Percentiles rank a stretch among this genome's conserved stretches.
These are phyloP conservation scores for Eimeria acervulina DNA, from an alignment of 169 alveolate genomes.

Conservation along the genomic window DNA sequence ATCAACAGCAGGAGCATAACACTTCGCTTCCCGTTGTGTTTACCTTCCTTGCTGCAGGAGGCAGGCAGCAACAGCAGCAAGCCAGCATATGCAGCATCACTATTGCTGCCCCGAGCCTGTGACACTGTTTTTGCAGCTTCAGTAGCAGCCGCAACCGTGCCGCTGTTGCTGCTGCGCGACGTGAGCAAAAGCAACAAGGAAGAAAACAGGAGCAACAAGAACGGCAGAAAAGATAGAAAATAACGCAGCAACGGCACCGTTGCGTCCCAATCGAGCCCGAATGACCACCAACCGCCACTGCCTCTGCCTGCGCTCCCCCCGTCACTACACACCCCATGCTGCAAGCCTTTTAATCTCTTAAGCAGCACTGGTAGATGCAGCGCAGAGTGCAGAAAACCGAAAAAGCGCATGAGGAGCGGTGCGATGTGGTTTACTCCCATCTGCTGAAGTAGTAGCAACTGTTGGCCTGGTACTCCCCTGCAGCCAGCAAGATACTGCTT, in stretches of 20 bases:
- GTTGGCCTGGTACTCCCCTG: background rate
- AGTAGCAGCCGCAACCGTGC: constrained; percentile 41
- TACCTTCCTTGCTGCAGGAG: constrained; percentile 7
- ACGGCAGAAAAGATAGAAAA: constrained; percentile 35
- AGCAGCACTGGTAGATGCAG: constrained; percentile 41
- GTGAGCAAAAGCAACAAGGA: background rate
- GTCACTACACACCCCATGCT: background rate
- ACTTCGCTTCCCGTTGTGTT: background rate
- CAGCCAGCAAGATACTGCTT: background rate
- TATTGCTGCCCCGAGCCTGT: constrained; percentile 21
- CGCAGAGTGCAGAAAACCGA: constrained; percentile 11
- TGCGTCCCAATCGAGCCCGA: constrained; percentile 45
- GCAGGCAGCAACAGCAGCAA: constrained; percentile 59
- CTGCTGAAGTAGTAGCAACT: constrained; percentile 20
- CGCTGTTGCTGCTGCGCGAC: constrained; percentile 18
- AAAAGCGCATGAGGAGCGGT: constrained; percentile 15
- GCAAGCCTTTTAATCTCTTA: background rate
- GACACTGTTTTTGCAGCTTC: constrained; percentile 51
- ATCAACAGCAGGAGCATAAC: background rate
- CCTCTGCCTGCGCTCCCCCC: background rate
- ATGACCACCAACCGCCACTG: constrained; percentile 5
- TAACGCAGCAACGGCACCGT: constrained; percentile 48
- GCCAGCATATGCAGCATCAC: constrained; percentile 47
- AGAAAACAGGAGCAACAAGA: constrained; percentile 23
- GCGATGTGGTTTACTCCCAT: constrained; percentile 4